Evolutionary conservation across 441 rosid species (phyloP), one percentile per base, ranked within the genome.

Genomic region (Croton laevigatus): DNA sequence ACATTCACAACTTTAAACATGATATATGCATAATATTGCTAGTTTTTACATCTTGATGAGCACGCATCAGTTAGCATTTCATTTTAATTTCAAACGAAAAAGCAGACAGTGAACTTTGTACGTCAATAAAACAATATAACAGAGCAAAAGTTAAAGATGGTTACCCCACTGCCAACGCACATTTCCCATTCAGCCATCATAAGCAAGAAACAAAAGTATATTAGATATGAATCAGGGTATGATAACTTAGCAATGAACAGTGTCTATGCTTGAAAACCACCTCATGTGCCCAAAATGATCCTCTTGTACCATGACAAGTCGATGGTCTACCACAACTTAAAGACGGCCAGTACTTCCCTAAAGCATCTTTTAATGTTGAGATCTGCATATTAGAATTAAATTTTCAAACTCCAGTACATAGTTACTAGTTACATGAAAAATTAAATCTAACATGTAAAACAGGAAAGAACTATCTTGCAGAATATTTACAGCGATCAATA

Each of bases 231-330:
- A 71, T 61, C 64, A 71, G 17, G 62, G 59, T 49, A 22, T 45
- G 32, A 73, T 71, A 5, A 42, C 20, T 77, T 23, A 75, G 23
- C 49, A 57, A 61, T 14, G 57, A 69, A 70, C 13, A 27, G 17
- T 53, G 16, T 7, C 34, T 45, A 51, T 12, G 68, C 37, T 32
- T 38, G 44, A 75, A 36, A 72, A 77, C 70, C 77, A 88, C 94
- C 98, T 94, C 97, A 53, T 94, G 97, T 38, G 85, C 97, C 98
- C 98, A 94, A 77, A 94, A 91, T 20, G 91, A 84, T 66, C 98
- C 97, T 80, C 70, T 83, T 22, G 88, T 80, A 73, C 98, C 89
- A 75, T 70, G 75, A 80, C 98, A 94, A 66, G 90, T 78, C 40
- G 95, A 88, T 69, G 95, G 14, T 65, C 84, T 71, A 60, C 92